Conservation (phyloP, 306 rosid genomes). For the Quercus wislizeni region DNA sequence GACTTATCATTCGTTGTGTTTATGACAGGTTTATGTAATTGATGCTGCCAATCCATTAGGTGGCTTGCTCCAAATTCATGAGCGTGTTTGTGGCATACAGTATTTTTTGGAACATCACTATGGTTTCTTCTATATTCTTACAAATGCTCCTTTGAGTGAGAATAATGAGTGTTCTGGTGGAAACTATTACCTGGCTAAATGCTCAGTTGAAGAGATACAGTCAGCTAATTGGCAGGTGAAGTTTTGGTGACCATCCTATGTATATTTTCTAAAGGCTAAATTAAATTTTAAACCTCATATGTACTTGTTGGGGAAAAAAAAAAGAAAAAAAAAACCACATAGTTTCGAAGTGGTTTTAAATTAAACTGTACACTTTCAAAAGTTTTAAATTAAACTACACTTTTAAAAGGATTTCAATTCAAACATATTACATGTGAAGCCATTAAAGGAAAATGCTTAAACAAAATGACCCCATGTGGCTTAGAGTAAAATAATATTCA, state of each 20-base stretch:
- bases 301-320: too few relatives aligned
- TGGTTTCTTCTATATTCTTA: slow-evolving; percentile 76
- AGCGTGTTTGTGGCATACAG: slow-evolving; percentile 69
- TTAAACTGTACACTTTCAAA: too few relatives aligned
- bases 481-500: too few relatives aligned
- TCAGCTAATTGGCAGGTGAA: slow-evolving; percentile 69
- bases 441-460: too few relatives aligned
- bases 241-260: slow-evolving; percentile 18
- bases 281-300: too few relatives aligned
- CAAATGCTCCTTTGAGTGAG: slow-evolving; percentile 69
- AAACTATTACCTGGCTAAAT: slow-evolving; percentile 70
- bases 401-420: too few relatives aligned
- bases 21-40: slow-evolving; percentile 75
- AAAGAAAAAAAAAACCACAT: too few relatives aligned
- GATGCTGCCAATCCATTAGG: slow-evolving; percentile 61
- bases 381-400: too few relatives aligned
- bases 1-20: slow-evolving; percentile 25
- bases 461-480: too few relatives aligned
- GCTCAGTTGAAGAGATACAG: slow-evolving; percentile 55
- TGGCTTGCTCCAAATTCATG: slow-evolving; percentile 59
- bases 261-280: not conserved
- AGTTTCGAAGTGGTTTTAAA: too few relatives aligned
- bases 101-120: slow-evolving; percentile 88
- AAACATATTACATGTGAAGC: too few relatives aligned
- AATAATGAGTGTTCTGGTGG: slow-evolving; percentile 47